Conservation (phyloP, 768 basidiomycete species). For the Amanita pseudoporphyria region DNA sequence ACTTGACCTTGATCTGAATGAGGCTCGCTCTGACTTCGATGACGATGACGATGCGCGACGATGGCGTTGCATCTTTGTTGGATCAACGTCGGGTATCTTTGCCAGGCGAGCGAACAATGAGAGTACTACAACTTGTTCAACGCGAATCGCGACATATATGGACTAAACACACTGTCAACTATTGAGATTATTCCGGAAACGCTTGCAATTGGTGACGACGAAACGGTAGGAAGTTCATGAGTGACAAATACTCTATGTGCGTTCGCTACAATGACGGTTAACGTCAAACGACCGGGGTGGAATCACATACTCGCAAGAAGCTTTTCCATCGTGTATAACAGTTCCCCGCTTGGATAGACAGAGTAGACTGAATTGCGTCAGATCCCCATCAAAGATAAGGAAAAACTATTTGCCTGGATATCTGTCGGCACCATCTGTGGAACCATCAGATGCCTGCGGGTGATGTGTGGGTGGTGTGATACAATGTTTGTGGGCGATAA, state of each 20-base stretch:
- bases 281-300: not conserved
- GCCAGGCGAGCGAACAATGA: conserved; percentile 72
- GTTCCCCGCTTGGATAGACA: conserved; percentile 51
- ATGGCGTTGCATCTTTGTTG: conserved; percentile 68
- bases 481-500: not conserved
- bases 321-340: conserved; percentile 70
- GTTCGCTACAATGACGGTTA: conserved; percentile 40
- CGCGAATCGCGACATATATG: not conserved
- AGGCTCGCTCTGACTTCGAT: conserved; percentile 30
- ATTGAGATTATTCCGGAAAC: conserved; percentile 70
- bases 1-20: conserved; percentile 29
- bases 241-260: conserved; percentile 75
- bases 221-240: conserved; percentile 37
- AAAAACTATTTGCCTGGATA: conserved; percentile 50
- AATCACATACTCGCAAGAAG: conserved; percentile 63
- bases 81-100: conserved; percentile 66
- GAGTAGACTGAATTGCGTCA: conserved; percentile 50
- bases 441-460: conserved; percentile 57
- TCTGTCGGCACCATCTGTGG: conserved; percentile 68
- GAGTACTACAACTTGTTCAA: conserved; percentile 39
- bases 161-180: conserved; percentile 55
- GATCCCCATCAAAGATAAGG: not conserved
- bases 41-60: conserved; percentile 73
- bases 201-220: conserved; percentile 37
- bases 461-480: conserved; percentile 16